Evolutionary conservation across 306 rosid genomes (phyloP).

Genomic region (Acmispon strigosus): DNA sequence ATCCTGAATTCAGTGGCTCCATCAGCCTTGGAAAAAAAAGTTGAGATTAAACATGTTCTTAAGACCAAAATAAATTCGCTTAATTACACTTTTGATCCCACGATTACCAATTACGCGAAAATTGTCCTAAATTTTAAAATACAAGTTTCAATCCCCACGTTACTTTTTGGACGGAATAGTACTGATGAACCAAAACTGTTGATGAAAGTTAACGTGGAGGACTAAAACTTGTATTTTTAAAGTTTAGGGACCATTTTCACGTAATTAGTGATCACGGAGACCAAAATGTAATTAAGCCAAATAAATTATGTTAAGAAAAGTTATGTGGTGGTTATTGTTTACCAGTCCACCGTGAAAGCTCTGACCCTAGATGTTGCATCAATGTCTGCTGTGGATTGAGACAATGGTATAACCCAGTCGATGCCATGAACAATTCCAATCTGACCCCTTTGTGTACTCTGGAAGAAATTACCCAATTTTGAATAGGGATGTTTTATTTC

Average conservation of each 20-base stretch:
- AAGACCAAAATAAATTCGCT: background rate
- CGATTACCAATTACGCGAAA: no score
- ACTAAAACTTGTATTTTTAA: no score
- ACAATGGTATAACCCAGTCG: slow-evolving; percentile 24
- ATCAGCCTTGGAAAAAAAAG: slow-evolving; percentile 22
- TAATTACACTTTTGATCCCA: no score
- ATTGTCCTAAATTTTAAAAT: no score
- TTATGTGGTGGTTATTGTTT: background rate
- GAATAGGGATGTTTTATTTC: no score
- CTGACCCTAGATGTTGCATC: slow-evolving; percentile 21
- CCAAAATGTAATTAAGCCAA: no score
- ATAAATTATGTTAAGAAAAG: background rate
- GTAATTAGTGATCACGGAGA: no score
- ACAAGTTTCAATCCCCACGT: no score
- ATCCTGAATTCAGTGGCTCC: slow-evolving; percentile 32
- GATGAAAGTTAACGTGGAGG: no score
- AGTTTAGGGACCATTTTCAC: no score
- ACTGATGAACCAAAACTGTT: no score
- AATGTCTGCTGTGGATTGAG: slow-evolving; percentile 5
- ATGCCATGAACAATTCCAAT: slow-evolving; percentile 24
- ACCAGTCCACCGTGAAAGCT: slow-evolving; percentile 29
- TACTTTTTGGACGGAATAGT: no score
- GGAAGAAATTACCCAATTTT: background rate
- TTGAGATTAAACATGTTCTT: background rate
- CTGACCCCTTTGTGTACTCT: slow-evolving; percentile 26